These are phyloP conservation scores for Mycena epipterygia DNA, from an alignment of 768 basidiomycete species.

Conservation along the genomic window DNA sequence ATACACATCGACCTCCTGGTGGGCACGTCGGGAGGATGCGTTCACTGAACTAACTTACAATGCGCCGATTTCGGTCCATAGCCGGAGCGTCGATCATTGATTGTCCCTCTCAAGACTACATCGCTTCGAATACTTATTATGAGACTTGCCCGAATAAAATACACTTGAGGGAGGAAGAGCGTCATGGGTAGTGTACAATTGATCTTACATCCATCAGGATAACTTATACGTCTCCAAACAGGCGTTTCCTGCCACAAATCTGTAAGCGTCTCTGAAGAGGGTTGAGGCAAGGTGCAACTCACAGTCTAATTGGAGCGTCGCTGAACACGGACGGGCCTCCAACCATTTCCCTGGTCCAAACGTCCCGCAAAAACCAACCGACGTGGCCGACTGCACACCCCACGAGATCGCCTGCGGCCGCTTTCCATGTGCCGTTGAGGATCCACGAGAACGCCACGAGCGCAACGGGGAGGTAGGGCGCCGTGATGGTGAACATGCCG, in stretches of 20 bases:
- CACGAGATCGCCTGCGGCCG: constrained; percentile 84
- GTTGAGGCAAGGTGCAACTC: constrained; percentile 55
- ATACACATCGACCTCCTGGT: too few relatives aligned
- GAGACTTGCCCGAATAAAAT: too few relatives aligned
- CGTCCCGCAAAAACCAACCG: constrained; percentile 88
- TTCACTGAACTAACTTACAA: too few relatives aligned
- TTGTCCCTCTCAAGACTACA: too few relatives aligned
- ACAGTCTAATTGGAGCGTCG: constrained; percentile 80
- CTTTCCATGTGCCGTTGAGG: constrained; percentile 86
- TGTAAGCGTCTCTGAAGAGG: constrained; percentile 18
- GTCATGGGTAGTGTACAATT: constrained; percentile 3
- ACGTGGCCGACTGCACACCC: constrained; percentile 92
- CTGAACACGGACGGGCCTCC: constrained; percentile 81
- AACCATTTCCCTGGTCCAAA: constrained; percentile 90
- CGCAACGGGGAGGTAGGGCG: constrained; percentile 94
- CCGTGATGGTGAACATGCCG: constrained; percentile 93
- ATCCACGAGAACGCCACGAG: constrained; percentile 91
- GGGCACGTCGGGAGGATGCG: too few relatives aligned
- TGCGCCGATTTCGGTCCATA: too few relatives aligned
- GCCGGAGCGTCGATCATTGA: too few relatives aligned
- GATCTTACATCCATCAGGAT: constrained; percentile 14
- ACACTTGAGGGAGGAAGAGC: neutral
- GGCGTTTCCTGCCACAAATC: constrained; percentile 63
- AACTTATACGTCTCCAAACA: constrained; percentile 69
- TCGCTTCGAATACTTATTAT: too few relatives aligned